These are phyloP conservation scores for Xerocomus potaroensis DNA, from an alignment of 768 basidiomycete genomes.

Conservation along the genomic window DNA sequence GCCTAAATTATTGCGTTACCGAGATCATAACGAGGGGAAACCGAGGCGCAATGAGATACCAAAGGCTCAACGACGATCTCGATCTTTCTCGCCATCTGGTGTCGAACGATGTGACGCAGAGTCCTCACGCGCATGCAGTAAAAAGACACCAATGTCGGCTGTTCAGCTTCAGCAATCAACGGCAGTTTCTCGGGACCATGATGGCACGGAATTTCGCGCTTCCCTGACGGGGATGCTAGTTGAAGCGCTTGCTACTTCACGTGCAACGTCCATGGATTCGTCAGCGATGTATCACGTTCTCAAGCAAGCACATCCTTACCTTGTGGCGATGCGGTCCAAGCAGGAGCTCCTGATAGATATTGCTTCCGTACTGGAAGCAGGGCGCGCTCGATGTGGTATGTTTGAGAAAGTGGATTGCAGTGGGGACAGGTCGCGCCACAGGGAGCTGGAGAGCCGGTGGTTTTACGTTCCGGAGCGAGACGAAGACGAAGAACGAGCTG, in stretches of 20 bases:
- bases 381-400: conserved; percentile 47
- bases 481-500: conserved; percentile 65
- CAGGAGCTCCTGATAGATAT: conserved; percentile 50
- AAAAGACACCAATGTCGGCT: conserved; percentile 1
- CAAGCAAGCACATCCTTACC: conserved; percentile 49
- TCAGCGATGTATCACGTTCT: conserved; percentile 50
- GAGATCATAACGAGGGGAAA: not conserved
- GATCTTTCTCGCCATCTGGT: conserved; percentile 7
- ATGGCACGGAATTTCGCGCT: conserved; percentile 24
- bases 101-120: conserved; percentile 1
- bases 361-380: conserved; percentile 44
- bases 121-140: conserved; percentile 1
- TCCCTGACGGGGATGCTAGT: conserved; percentile 65
- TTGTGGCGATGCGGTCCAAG: conserved; percentile 35
- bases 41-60: not conserved
- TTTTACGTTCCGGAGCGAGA: conserved; percentile 75
- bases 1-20: conserved; percentile 7
- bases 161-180: not conserved
- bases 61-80: conserved; percentile 2
- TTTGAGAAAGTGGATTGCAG: conserved; percentile 72
- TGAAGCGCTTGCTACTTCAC: conserved; percentile 66
- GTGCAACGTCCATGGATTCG: conserved; percentile 61
- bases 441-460: conserved; percentile 51
- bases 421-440: conserved; percentile 49
- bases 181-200: conserved; percentile 14